Evolutionary conservation across 1,284 basidiomycete genomes (phyloP).

Genomic region (Leccinum insolens): DNA sequence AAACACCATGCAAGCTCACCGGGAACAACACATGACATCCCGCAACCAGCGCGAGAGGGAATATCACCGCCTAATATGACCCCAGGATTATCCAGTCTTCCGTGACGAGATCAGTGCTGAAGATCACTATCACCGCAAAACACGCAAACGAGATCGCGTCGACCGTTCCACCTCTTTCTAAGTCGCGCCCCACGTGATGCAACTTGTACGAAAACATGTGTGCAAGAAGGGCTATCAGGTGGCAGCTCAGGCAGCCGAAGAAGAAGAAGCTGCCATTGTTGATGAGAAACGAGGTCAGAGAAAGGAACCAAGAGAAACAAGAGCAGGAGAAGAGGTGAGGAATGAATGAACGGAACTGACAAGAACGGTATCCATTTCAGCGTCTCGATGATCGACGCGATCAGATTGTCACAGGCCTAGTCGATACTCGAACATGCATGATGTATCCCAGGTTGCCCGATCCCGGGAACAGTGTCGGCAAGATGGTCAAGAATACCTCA

Average conservation of each 20-base stretch:
- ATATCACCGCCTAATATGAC: no score
- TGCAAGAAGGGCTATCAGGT: no score
- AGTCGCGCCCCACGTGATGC: slow-evolving; percentile 53
- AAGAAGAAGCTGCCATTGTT: slow-evolving; percentile 58
- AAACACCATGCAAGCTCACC: neutral
- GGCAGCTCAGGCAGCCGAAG: no score
- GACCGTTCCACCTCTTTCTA: no score
- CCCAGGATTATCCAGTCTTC: no score
- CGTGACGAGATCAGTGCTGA: no score
- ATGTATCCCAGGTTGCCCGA: slow-evolving; percentile 74
- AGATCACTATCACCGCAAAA: no score
- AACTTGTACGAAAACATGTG: no score
- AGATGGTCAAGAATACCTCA: slow-evolving; percentile 76
- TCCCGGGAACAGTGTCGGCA: slow-evolving; percentile 67
- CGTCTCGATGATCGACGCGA: slow-evolving; percentile 42
- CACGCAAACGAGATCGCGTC: neutral
- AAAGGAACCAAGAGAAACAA: neutral
- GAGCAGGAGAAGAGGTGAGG: neutral
- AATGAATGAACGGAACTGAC: slow-evolving; percentile 25
- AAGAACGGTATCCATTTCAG: slow-evolving; percentile 72
- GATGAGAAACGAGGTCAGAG: neutral
- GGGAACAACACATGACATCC: no score
- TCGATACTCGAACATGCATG: slow-evolving; percentile 68
- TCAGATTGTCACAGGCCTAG: slow-evolving; percentile 57
- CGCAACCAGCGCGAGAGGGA: no score